Evolutionary conservation across 2,329 filamentous ascomycete genomes (phyloP).

Genomic region (Colletotrichum tanaceti): DNA sequence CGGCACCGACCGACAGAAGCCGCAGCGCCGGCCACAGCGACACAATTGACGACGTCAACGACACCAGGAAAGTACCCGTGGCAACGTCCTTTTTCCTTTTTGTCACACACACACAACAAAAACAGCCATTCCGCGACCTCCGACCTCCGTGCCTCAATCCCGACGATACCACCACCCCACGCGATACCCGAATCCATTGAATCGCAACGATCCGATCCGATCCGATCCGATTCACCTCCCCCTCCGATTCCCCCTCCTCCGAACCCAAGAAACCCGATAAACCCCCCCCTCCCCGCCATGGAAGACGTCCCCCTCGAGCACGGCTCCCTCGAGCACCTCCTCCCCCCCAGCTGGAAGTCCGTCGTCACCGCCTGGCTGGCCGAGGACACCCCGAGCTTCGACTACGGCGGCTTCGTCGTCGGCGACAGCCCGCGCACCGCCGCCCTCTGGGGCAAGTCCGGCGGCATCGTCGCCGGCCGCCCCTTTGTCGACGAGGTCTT

Average conservation of each 20-base stretch:
- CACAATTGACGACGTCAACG: conserved; percentile 13
- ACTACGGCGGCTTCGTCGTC: conserved; percentile 97
- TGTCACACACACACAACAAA: neutral
- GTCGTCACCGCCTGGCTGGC: conserved; percentile 87
- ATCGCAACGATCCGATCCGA: neutral
- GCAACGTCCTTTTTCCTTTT: neutral
- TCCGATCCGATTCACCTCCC: neutral
- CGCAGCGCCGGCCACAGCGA: conserved; percentile 8
- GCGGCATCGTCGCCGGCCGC: conserved; percentile 86
- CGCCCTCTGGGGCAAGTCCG: conserved; percentile 76
- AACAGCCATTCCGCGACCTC: neutral
- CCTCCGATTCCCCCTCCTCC: neutral
- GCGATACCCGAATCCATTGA: neutral
- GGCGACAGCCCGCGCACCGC: conserved; percentile 74
- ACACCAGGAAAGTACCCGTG: conserved; percentile 3
- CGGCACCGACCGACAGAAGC: conserved; percentile 27
- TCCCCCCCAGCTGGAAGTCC: conserved; percentile 86
- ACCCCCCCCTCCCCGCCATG: neutral
- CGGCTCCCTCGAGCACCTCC: conserved; percentile 72
- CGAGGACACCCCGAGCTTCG: conserved; percentile 95
- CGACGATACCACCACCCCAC: neutral
- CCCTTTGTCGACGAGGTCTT: conserved; percentile 98
- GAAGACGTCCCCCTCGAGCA: conserved; percentile 45
- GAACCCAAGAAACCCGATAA: no score
- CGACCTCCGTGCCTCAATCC: neutral